These are phyloP conservation scores for Nakazawaea peltata DNA, from an alignment of 805 yeast genomes.

Conservation along the genomic window DNA sequence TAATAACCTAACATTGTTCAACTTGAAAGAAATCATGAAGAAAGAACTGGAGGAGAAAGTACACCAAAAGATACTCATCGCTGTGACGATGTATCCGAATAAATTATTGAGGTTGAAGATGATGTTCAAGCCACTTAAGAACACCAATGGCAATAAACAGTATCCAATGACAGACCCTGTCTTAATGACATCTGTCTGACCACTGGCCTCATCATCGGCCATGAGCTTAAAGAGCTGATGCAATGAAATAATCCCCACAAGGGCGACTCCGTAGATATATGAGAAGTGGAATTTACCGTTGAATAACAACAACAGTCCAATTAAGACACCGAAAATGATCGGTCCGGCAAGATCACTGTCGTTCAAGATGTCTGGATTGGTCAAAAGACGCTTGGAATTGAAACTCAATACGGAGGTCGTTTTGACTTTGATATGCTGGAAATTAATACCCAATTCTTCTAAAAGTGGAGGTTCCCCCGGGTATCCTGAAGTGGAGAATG, in stretches of 20 bases:
- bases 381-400: slow-evolving; percentile 38
- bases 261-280: slow-evolving; percentile 91
- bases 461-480: slow-evolving; percentile 91
- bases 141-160: slow-evolving; percentile 84
- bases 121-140: slow-evolving; percentile 65
- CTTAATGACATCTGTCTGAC: slow-evolving; percentile 43
- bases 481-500: slow-evolving; percentile 88
- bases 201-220: slow-evolving; percentile 47
- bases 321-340: slow-evolving; percentile 74
- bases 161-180: slow-evolving; percentile 93
- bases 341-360: slow-evolving; percentile 97
- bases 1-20: slow-evolving; percentile 79
- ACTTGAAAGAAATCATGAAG: slow-evolving; percentile 75
- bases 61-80: slow-evolving; percentile 76
- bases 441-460: slow-evolving; percentile 91
- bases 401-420: slow-evolving; percentile 86
- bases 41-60: slow-evolving; percentile 91
- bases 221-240: slow-evolving; percentile 82
- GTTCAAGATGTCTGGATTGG: slow-evolving; percentile 61
- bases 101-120: slow-evolving; percentile 60
- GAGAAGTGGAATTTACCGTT: slow-evolving; percentile 97
- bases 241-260: slow-evolving; percentile 80
- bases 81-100: slow-evolving; percentile 63
- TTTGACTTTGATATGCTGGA: slow-evolving; percentile 75
- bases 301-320: slow-evolving; percentile 73